Evolutionary conservation across 345 rosid genomes (phyloP).

Genomic region (Arabidopsis suecica): DNA sequence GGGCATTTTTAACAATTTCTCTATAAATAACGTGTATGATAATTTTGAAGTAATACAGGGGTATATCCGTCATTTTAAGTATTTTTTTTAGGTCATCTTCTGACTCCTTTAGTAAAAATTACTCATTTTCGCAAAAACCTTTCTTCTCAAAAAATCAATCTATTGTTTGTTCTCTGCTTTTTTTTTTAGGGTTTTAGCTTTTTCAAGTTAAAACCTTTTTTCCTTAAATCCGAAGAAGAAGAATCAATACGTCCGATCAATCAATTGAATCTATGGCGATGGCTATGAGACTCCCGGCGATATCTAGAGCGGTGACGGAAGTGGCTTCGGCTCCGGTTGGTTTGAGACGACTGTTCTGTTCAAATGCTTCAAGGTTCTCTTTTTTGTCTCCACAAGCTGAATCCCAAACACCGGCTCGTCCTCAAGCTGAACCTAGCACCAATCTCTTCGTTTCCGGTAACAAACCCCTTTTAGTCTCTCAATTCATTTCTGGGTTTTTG

Average conservation of each 20-base stretch:
- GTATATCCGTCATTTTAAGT: no score
- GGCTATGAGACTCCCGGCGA: conserved; percentile 46
- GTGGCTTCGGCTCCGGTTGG: conserved; percentile 52
- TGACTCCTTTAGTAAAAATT: no score
- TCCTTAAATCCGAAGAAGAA: neutral
- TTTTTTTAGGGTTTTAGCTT: conserved; percentile 38
- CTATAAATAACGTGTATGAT: no score
- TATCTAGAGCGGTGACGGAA: conserved; percentile 49
- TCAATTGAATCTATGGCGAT: conserved; percentile 35
- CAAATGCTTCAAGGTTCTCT: conserved; percentile 51
- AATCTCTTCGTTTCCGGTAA: conserved; percentile 80
- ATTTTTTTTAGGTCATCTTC: no score
- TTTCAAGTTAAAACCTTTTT: conserved; percentile 23
- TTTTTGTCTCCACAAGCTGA: conserved; percentile 48
- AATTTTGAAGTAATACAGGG: no score
- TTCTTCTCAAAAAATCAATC: no score
- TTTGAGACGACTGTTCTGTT: conserved; percentile 60
- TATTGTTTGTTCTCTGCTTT: conserved; percentile 6
- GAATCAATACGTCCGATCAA: neutral
- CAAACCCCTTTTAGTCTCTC: neutral
- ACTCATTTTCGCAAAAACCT: no score
- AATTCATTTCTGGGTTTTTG: neutral
- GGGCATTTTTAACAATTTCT: no score
- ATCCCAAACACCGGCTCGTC: conserved; percentile 52
- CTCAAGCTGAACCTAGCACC: conserved; percentile 74